A percentile compares a stretch with the other conserved stretches of the same genome.
These are phyloP conservation scores for Paramecium tetraurelia DNA, from an alignment of 73 alveolate genomes.

Conservation along the genomic window DNA sequence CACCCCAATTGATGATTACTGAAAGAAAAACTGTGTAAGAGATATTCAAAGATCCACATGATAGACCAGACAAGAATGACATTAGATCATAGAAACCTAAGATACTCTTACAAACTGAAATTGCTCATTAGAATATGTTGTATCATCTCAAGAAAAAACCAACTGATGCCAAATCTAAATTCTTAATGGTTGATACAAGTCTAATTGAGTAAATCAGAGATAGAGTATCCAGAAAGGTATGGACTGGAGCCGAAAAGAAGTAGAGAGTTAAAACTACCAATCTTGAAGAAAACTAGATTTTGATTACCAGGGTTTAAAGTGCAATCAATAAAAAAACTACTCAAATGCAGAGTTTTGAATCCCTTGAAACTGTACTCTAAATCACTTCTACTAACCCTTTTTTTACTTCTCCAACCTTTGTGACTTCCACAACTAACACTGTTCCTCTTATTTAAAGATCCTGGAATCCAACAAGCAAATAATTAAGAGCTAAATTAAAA, in stretches of 20 bases:
- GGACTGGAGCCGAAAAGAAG: neutral
- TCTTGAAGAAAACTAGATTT: neutral
- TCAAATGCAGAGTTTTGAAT: neutral
- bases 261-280: neutral
- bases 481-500: neutral
- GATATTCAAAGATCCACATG: neutral
- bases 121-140: neutral
- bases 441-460: neutral
- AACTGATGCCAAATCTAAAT: neutral
- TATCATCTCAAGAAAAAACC: neutral
- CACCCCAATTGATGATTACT: neutral
- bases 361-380: neutral
- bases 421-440: neutral
- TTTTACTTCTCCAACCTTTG: neutral
- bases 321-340: neutral
- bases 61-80: conserved; percentile 40
- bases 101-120: neutral
- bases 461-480: neutral
- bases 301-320: neutral
- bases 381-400: neutral
- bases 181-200: neutral
- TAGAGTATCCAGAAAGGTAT: neutral
- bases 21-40: conserved; percentile 40
- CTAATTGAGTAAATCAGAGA: conserved; percentile 21
- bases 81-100: conserved; percentile 14